phyloP scores from a whole-genome alignment of 2,329 filamentous ascomycete species.

The Reticulascus tulasneorum region DNA sequence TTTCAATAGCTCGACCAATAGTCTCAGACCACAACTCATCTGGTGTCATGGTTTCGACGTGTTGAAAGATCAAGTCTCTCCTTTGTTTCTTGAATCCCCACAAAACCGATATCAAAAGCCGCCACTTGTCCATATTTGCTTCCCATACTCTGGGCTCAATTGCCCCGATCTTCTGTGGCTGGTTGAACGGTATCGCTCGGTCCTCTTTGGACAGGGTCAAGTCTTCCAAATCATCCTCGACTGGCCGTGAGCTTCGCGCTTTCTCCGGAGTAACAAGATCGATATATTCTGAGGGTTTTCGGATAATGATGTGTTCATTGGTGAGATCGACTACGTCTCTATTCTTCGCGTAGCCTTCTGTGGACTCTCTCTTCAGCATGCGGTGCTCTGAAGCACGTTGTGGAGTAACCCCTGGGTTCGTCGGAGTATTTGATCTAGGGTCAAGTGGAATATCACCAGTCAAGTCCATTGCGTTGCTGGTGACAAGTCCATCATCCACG shows the following conservation, averaged over 20 bases:
- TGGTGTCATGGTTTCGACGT: constrained; percentile 7
- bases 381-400: too few species aligned
- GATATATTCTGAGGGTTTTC: too few species aligned
- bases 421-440: too few species aligned
- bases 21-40: constrained; percentile 22
- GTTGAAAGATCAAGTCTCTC: constrained; percentile 20
- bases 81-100: constrained; percentile 15
- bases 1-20: constrained; percentile 17
- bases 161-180: constrained; percentile 8
- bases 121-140: constrained; percentile 14
- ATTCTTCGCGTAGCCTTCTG: too few species aligned
- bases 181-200: constrained; percentile 8
- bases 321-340: constrained; percentile 13
- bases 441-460: too few species aligned
- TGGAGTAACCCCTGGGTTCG: too few species aligned
- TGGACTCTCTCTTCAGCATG: too few species aligned
- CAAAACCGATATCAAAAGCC: constrained; percentile 25
- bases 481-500: constrained; percentile 25
- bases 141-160: constrained; percentile 16
- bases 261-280: constrained; percentile 9
- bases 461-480: too few species aligned
- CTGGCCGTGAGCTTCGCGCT: not conserved
- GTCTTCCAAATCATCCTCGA: not conserved
- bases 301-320: constrained; percentile 1
- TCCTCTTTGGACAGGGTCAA: constrained; percentile 1